phyloP scores from a whole-genome alignment of 2,329 filamentous ascomycete genomes.

The Aspergillus sp. region DNA sequence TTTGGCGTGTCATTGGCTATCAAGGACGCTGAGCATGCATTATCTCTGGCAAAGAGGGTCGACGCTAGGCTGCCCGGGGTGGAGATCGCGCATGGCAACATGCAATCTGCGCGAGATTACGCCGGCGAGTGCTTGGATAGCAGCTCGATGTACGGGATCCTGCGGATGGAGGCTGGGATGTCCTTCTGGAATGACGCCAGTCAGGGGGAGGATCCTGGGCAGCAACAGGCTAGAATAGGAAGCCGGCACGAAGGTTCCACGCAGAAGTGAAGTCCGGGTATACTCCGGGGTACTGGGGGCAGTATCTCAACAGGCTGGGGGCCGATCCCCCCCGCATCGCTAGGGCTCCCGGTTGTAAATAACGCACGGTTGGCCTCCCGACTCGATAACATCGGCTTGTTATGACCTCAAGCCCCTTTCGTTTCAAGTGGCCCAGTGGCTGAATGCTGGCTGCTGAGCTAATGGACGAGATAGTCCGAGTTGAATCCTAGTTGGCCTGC shows the following conservation, averaged over 20 bases:
- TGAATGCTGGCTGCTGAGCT: too few species aligned
- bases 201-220: conserved; percentile 13
- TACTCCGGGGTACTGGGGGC: background rate
- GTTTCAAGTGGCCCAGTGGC: background rate
- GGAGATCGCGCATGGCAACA: conserved; percentile 32
- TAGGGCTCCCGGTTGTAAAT: background rate
- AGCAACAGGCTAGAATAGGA: background rate
- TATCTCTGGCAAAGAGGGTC: conserved; percentile 31
- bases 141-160: conserved; percentile 37
- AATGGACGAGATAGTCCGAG: too few species aligned
- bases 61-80: conserved; percentile 33
- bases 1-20: conserved; percentile 39
- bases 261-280: background rate
- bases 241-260: background rate
- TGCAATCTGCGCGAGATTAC: conserved; percentile 36
- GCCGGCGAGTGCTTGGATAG: conserved; percentile 39
- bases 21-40: conserved; percentile 38
- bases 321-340: background rate
- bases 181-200: conserved; percentile 41
- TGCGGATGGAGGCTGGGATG: conserved; percentile 36
- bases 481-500: too few species aligned
- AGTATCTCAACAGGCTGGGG: too few species aligned
- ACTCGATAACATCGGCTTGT: background rate
- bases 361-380: background rate
- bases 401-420: background rate